Base-by-base conservation (phyloP, 169 alveolate species). In the Cryptosporidium sp. region DNA sequence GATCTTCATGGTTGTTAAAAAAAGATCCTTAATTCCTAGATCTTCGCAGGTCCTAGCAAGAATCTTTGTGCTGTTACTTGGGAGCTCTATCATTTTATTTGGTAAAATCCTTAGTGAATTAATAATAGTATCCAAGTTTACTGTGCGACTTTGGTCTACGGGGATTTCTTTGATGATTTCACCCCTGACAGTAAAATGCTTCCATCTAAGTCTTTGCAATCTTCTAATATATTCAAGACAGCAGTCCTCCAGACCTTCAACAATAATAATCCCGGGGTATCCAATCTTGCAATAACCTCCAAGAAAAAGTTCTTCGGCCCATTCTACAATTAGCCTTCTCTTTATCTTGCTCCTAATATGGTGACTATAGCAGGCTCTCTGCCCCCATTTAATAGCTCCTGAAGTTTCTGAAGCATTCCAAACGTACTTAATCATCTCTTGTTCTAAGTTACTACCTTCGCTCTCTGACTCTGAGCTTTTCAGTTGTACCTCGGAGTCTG, bases 271-370 rank as follows among this genome's bases (percentile, higher is more conserved):
- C 14, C 94, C 94, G 8, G 94, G 94, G 55, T 92, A 92, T 16
- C 94, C 94, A 18, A 92, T 92, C 84, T 92, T 92, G 50, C 93
- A 92, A 85, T 87, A 92, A 10, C 94, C 94, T 16, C 94, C 94
- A 68, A 92, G 91, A 31, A 55, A 91, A 58, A 92, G 86, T 58
- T 92, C 92, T 61, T 59, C 68, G n/a, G 94, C 94, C 94, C 94
- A 92, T 39, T 92, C 92, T 29, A 71, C 31, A 74, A 92, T 92
- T 48, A 65, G 84, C 31, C 80, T 48, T 73, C 93, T 87, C 68
- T 92, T 92, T 43, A 92, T 85, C 70, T 62, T 71, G 75, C 85
- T 87, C 41, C 91, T 70, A 14, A 92, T 92, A 67, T 92, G 94
- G 65, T 92, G 94, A 33, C 93, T 91, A 51, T 92, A 92, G 33